Conservation (phyloP, 2,329 filamentous ascomycete species). For the Cylindrodendrum hubeiense region DNA sequence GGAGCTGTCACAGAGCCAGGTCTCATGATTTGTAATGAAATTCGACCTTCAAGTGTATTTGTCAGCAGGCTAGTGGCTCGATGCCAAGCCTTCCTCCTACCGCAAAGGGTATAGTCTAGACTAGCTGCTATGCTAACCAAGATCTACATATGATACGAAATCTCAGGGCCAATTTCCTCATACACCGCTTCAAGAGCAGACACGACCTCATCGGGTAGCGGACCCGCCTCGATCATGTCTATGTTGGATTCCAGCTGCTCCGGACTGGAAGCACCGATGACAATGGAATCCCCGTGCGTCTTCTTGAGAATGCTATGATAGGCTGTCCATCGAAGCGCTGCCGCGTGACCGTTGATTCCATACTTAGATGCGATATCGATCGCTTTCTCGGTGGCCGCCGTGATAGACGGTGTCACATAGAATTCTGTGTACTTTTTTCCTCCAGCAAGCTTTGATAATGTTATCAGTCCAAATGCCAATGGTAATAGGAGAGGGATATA, state of each 20-base stretch:
- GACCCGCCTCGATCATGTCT: constrained; percentile 67
- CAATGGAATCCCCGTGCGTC: constrained; percentile 58
- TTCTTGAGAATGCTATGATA: constrained; percentile 71
- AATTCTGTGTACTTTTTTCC: no score
- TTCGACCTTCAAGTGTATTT: not conserved
- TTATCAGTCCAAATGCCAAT: no score
- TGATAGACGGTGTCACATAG: no score
- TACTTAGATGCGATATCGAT: no score
- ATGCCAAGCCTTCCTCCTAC: constrained; percentile 33
- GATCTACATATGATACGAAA: constrained; percentile 32
- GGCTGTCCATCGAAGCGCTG: constrained; percentile 75
- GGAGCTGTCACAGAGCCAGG: no score
- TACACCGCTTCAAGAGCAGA: constrained; percentile 17
- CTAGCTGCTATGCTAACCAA: not conserved
- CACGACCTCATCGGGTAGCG: constrained; percentile 78
- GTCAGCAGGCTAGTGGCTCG: no score
- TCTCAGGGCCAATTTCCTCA: constrained; percentile 27
- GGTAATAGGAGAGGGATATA: no score
- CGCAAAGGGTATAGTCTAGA: constrained; percentile 21
- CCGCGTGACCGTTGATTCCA: constrained; percentile 74
- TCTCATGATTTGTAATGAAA: constrained; percentile 24
- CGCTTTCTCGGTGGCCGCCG: no score
- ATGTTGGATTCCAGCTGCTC: constrained; percentile 65
- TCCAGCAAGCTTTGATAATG: constrained; percentile 41
- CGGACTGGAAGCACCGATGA: constrained; percentile 63